Conservation (phyloP, 2,329 filamentous ascomycete species). For the Exophiala viscosa region DNA sequence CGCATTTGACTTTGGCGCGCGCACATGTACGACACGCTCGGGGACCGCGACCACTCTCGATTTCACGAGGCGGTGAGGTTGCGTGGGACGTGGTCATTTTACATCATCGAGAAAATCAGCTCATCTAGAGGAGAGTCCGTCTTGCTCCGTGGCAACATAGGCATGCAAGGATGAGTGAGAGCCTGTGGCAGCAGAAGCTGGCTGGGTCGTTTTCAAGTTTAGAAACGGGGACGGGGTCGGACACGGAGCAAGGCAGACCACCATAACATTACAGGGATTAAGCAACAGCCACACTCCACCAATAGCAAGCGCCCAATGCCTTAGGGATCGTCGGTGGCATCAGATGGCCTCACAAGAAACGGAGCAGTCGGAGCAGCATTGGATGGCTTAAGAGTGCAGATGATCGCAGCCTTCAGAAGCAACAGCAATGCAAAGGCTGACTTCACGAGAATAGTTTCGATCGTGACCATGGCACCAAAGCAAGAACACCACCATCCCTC, state of each 20-base stretch:
- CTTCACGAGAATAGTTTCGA: too few relatives aligned
- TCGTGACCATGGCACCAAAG: background rate
- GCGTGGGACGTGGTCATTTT: background rate
- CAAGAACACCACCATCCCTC: background rate
- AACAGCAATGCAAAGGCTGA: background rate
- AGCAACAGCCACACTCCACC: too few relatives aligned
- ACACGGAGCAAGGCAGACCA: too few relatives aligned
- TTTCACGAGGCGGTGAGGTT: constrained; percentile 5
- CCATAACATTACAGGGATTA: too few relatives aligned
- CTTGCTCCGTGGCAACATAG: background rate
- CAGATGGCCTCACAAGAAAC: too few relatives aligned
- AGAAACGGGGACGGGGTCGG: too few relatives aligned
- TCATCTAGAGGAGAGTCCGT: background rate
- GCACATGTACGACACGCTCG: constrained; percentile 24
- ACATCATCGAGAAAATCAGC: background rate
- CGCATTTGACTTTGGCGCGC: constrained; percentile 20
- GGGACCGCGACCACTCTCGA: constrained; percentile 8
- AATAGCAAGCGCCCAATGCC: too few relatives aligned
- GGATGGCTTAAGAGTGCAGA: background rate
- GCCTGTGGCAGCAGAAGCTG: background rate
- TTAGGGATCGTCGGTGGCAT: too few relatives aligned
- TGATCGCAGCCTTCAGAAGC: background rate
- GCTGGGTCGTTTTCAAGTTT: too few relatives aligned
- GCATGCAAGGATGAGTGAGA: background rate
- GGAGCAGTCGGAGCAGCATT: constrained; percentile 1